A percentile compares a stretch with the other conserved stretches of the same genome.
Conservation (phyloP, 1,139 yeast species). For the Taphrina flavorubra region DNA sequence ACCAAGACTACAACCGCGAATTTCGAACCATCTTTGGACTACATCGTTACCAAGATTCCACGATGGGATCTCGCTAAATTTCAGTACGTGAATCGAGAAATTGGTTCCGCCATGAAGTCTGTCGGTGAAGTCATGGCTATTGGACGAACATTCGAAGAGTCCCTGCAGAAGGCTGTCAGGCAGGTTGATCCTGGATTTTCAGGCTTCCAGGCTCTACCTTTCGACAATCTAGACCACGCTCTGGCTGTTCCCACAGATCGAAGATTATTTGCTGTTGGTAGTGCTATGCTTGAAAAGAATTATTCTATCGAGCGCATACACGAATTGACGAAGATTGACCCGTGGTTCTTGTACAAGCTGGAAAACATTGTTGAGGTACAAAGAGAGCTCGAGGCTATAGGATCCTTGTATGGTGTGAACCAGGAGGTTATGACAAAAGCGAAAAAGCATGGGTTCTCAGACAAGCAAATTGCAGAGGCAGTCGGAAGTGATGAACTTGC, state of each 20-base stretch:
- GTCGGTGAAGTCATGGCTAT: slow-evolving; percentile 99
- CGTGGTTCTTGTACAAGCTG: slow-evolving; percentile 92
- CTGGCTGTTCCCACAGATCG: slow-evolving; percentile 93
- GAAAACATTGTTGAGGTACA: slow-evolving; percentile 90
- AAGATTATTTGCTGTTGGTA: slow-evolving; percentile 98
- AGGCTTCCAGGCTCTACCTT: slow-evolving; percentile 90
- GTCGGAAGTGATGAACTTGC: slow-evolving; percentile 73
- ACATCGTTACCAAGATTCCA: slow-evolving; percentile 95
- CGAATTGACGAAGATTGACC: slow-evolving; percentile 87
- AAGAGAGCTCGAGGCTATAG: slow-evolving; percentile 71
- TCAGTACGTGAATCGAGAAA: slow-evolving; percentile 89
- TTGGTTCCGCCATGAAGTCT: slow-evolving; percentile 96
- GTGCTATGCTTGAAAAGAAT: slow-evolving; percentile 87
- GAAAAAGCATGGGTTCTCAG: slow-evolving; percentile 93
- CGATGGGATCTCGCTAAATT: slow-evolving; percentile 97
- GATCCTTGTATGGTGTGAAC: slow-evolving; percentile 64
- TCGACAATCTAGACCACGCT: slow-evolving; percentile 77
- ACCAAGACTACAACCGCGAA: slow-evolving; percentile 95
- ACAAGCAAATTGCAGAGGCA: slow-evolving; percentile 83
- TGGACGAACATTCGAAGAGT: slow-evolving; percentile 96
- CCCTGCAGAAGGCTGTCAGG: slow-evolving; percentile 96
- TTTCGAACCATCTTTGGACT: slow-evolving; percentile 96
- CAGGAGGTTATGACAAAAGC: slow-evolving; percentile 75
- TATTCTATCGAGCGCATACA: slow-evolving; percentile 91
- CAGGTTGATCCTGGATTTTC: slow-evolving; percentile 90